These are phyloP conservation scores for Aspergillus costaricaensis DNA, from an alignment of 2,329 filamentous ascomycete species.

Conservation along the genomic window DNA sequence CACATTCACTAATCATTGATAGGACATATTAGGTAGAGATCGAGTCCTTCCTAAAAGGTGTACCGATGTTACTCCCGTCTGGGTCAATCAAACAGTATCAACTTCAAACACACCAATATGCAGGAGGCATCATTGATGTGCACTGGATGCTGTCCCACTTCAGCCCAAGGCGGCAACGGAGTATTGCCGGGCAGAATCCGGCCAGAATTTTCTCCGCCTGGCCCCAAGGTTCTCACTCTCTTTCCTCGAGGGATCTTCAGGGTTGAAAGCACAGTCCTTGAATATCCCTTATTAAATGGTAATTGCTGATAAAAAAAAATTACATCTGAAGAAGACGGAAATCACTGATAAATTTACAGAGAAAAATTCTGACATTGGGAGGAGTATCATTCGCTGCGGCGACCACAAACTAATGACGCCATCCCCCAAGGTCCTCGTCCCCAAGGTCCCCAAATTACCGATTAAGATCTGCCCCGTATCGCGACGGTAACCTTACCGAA, in stretches of 20 bases:
- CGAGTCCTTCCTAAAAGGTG: no score
- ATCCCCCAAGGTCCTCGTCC: conserved; percentile 36
- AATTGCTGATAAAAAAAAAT: neutral
- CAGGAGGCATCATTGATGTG: neutral
- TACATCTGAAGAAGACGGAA: neutral
- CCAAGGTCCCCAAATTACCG: conserved; percentile 19
- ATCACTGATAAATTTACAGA: no score
- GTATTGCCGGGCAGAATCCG: conserved; percentile 6
- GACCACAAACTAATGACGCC: neutral
- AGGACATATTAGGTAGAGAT: no score
- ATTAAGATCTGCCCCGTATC: conserved; percentile 6
- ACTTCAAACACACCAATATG: neutral
- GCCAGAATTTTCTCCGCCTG: conserved; percentile 3
- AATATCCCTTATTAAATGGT: no score
- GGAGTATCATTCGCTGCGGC: neutral
- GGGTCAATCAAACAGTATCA: neutral
- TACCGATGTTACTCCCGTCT: no score
- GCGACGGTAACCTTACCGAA: conserved; percentile 6
- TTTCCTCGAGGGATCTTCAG: neutral
- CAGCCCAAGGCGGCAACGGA: neutral
- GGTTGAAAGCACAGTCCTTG: neutral
- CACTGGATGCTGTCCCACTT: no score
- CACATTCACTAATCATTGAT: no score
- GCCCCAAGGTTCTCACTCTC: neutral
- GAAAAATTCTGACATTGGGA: neutral